These are phyloP conservation scores for Tolypocladium guangdongense DNA, from an alignment of 2,329 filamentous ascomycete genomes.

Conservation along the genomic window DNA sequence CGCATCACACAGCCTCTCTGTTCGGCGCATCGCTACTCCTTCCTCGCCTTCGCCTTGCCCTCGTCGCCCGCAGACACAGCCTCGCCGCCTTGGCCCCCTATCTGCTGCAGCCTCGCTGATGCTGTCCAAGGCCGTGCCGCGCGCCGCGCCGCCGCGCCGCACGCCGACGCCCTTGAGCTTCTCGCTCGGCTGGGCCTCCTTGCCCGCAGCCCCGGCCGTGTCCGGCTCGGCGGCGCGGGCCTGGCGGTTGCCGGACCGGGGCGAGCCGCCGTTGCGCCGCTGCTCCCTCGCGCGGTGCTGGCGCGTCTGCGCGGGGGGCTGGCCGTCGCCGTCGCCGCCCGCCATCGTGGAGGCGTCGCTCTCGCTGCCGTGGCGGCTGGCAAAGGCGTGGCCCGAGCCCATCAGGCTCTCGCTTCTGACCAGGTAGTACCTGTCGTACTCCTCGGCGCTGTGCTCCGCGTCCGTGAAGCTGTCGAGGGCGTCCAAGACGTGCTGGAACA, in stretches of 20 bases:
- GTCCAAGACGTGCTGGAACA: constrained; percentile 87
- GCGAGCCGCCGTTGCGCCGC: not conserved
- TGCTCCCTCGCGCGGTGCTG: constrained; percentile 19
- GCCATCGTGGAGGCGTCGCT: constrained; percentile 24
- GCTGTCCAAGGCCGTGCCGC: constrained; percentile 1
- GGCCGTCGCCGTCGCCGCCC: constrained; percentile 1
- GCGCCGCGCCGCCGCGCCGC: constrained; percentile 3
- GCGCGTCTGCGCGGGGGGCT: constrained; percentile 3
- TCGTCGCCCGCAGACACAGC: not conserved
- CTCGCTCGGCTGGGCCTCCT: constrained; percentile 8
- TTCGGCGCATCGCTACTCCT: not conserved
- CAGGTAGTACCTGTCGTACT: constrained; percentile 46
- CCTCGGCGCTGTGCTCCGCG: constrained; percentile 45
- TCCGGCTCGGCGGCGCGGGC: not conserved
- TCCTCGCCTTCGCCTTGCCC: not conserved
- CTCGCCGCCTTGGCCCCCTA: not conserved
- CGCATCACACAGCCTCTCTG: not conserved
- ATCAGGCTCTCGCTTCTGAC: constrained; percentile 41
- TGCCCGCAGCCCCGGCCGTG: not conserved
- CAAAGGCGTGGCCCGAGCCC: constrained; percentile 19
- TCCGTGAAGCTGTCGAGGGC: constrained; percentile 64
- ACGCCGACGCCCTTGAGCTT: constrained; percentile 18
- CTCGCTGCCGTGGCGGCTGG: constrained; percentile 19
- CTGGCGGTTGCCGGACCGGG: not conserved
- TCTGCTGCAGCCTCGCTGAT: not conserved